Conservation (phyloP, 2,329 filamentous ascomycete genomes). For the Chalaropsis thielavioides region DNA sequence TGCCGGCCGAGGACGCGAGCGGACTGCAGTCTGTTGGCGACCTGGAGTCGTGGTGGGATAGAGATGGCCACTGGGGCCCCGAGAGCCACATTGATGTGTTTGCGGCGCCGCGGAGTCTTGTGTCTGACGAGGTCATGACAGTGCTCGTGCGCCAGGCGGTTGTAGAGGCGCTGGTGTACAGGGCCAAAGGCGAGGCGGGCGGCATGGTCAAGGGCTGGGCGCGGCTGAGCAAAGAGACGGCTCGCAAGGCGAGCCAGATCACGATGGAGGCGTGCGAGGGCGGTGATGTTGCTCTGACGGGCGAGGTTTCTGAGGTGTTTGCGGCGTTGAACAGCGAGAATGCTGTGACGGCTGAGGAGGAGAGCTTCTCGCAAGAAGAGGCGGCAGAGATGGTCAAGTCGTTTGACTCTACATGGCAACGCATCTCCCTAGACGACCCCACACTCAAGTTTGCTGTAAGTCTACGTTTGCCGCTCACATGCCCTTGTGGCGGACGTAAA, state of each 20-base stretch:
- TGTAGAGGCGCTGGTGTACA: slow-evolving; percentile 36
- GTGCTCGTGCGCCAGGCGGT: slow-evolving; percentile 38
- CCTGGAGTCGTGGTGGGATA: slow-evolving; percentile 39
- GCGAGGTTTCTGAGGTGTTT: slow-evolving; percentile 26
- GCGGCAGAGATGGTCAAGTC: slow-evolving; percentile 30
- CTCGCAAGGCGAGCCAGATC: slow-evolving; percentile 27
- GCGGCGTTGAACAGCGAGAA: slow-evolving; percentile 24
- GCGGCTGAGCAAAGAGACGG: slow-evolving; percentile 25
- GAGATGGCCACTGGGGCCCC: slow-evolving; percentile 36
- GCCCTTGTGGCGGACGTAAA: neutral
- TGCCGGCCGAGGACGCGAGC: slow-evolving; percentile 32
- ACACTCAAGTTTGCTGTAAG: slow-evolving; percentile 60
- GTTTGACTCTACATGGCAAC: slow-evolving; percentile 44
- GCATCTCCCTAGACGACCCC: slow-evolving; percentile 40
- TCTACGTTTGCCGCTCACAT: slow-evolving; percentile 19
- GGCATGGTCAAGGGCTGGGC: slow-evolving; percentile 22
- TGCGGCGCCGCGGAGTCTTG: slow-evolving; percentile 21
- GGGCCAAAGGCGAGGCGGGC: slow-evolving; percentile 22
- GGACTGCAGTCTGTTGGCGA: slow-evolving; percentile 35
- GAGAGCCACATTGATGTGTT: slow-evolving; percentile 34
- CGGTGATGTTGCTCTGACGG: slow-evolving; percentile 29
- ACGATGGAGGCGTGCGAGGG: slow-evolving; percentile 28
- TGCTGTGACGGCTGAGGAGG: slow-evolving; percentile 22
- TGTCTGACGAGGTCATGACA: slow-evolving; percentile 28
- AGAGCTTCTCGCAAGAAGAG: slow-evolving; percentile 23